phyloP scores from a whole-genome alignment of 768 basidiomycete genomes.

The Lactarius indigo region DNA sequence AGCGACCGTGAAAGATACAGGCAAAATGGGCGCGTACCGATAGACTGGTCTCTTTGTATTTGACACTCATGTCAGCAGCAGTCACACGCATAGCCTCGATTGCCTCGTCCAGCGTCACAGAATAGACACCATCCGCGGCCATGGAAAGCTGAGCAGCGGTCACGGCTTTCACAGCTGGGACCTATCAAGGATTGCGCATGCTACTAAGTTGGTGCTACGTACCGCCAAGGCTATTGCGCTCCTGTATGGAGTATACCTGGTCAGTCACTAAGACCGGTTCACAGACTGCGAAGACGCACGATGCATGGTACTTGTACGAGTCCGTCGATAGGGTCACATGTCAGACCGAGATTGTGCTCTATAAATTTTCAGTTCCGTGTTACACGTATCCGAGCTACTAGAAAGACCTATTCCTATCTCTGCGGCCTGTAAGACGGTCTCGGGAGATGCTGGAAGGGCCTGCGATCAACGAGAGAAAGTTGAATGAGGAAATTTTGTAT shows the following conservation, averaged over 20 bases:
- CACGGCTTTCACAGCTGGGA: constrained; percentile 81
- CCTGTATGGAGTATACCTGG: constrained; percentile 38
- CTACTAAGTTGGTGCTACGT: constrained; percentile 16
- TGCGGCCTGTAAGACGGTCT: constrained; percentile 82
- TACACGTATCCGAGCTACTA: not conserved
- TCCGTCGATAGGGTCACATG: constrained; percentile 93
- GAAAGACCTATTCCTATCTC: constrained; percentile 83
- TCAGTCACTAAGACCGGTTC: constrained; percentile 6
- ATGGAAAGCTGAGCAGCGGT: constrained; percentile 94
- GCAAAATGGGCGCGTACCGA: constrained; percentile 50
- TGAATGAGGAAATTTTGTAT: constrained; percentile 25
- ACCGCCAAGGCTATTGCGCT: constrained; percentile 87
- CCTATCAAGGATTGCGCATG: constrained; percentile 3
- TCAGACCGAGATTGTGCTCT: constrained; percentile 87
- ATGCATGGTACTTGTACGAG: constrained; percentile 96
- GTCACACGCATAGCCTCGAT: constrained; percentile 94
- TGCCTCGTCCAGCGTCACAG: constrained; percentile 88
- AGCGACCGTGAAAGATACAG: not conserved
- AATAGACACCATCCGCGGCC: constrained; percentile 84
- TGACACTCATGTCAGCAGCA: constrained; percentile 90
- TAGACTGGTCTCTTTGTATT: constrained; percentile 94
- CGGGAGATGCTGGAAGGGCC: constrained; percentile 57
- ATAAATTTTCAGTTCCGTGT: not conserved
- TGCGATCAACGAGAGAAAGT: constrained; percentile 7
- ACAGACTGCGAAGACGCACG: constrained; percentile 44